Conservation (phyloP, 768 basidiomycete species). For the Pseudohyphozyma bogoriensis region DNA sequence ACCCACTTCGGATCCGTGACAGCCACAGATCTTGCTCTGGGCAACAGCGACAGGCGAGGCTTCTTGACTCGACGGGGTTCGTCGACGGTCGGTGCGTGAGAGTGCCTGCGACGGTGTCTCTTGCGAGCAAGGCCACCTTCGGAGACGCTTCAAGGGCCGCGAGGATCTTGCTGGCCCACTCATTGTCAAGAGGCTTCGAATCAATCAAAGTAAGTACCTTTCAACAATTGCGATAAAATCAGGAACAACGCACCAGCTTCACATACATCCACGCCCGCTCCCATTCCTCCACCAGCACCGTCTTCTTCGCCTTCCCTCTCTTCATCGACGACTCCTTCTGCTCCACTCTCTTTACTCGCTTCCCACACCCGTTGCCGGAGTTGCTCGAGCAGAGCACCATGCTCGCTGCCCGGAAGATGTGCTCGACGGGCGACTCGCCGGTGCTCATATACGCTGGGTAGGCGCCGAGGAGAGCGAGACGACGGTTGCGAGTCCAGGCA, state of each 20-base stretch:
- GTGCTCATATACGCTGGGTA: constrained; percentile 15
- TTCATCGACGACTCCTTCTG: constrained; percentile 4
- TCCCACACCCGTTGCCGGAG: constrained; percentile 5
- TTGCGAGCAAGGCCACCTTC: constrained; percentile 10
- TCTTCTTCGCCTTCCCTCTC: constrained; percentile 16
- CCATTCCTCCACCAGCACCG: constrained; percentile 22
- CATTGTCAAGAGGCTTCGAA: constrained; percentile 5
- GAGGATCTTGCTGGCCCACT: constrained; percentile 3
- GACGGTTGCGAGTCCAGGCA: constrained; percentile 20
- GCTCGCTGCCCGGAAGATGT: constrained; percentile 15
- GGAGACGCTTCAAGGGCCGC: constrained; percentile 3
- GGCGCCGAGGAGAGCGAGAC: constrained; percentile 23
- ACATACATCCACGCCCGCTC: constrained; percentile 21
- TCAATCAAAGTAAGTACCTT: not conserved
- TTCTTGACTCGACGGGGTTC: not conserved
- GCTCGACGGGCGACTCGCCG: constrained; percentile 10
- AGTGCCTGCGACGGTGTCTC: not conserved
- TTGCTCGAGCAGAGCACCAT: constrained; percentile 16
- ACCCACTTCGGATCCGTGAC: not conserved
- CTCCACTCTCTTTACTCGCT: constrained; percentile 21
- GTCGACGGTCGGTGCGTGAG: not conserved
- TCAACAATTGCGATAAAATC: too few relatives aligned
- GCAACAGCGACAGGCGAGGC: constrained; percentile 6
- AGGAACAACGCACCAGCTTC: constrained; percentile 11
- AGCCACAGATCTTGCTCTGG: constrained; percentile 8